A percentile compares a stretch with the other conserved stretches of the same genome.
These are phyloP conservation scores for Scedosporium dehoogii DNA, from an alignment of 2,329 filamentous ascomycete species.

Conservation along the genomic window DNA sequence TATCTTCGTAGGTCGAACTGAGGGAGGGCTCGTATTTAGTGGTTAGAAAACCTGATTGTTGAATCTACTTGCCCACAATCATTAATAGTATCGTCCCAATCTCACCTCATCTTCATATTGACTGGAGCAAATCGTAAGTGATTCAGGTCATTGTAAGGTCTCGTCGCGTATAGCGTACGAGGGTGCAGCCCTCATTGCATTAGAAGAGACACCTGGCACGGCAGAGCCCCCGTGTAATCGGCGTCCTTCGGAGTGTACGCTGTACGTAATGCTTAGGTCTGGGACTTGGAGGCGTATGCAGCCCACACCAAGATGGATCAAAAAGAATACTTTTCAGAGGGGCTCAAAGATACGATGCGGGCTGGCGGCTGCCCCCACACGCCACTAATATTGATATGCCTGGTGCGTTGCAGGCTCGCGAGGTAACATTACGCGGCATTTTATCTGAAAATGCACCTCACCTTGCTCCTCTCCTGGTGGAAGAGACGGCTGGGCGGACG, in stretches of 20 bases:
- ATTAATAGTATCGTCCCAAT: not conserved
- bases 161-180: not conserved
- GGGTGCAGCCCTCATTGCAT: too few relatives aligned
- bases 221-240: not conserved
- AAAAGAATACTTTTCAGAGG: not conserved
- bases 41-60: not conserved
- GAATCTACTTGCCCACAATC: not conserved
- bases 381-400: not conserved
- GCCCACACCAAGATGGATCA: not conserved
- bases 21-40: not conserved
- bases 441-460: not conserved
- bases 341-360: not conserved
- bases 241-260: not conserved
- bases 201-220: not conserved
- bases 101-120: not conserved
- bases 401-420: not conserved
- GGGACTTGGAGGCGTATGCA: not conserved
- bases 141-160: not conserved
- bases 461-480: too few relatives aligned
- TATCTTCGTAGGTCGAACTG: not conserved
- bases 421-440: not conserved
- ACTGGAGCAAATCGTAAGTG: not conserved
- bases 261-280: not conserved
- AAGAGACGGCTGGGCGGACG: too few relatives aligned
- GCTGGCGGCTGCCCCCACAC: not conserved